Evolutionary conservation across 768 basidiomycete genomes (phyloP).

Genomic region (Pleurotus citrinopileatus): DNA sequence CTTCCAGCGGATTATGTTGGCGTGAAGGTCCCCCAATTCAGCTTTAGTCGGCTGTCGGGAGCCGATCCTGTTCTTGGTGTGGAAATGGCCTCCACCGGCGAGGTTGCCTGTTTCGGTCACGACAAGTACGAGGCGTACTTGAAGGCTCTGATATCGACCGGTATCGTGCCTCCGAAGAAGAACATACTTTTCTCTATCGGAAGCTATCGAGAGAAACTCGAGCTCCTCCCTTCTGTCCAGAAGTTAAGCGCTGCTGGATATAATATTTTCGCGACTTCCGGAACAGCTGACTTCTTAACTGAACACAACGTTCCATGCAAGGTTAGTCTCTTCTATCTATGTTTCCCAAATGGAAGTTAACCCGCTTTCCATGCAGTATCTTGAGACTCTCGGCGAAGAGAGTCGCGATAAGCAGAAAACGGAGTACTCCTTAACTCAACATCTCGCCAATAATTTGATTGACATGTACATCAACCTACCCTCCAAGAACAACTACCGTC

Average conservation of each 20-base stretch:
- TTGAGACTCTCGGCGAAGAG: conserved; percentile 81
- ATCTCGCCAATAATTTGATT: conserved; percentile 94
- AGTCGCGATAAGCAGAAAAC: conserved; percentile 83
- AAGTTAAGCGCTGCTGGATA: conserved; percentile 92
- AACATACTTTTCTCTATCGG: conserved; percentile 97
- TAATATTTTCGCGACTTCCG: conserved; percentile 95
- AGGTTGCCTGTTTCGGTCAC: conserved; percentile 96
- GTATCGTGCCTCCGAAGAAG: conserved; percentile 93
- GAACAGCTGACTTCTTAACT: conserved; percentile 95
- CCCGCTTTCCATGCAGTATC: conserved; percentile 51
- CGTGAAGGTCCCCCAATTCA: conserved; percentile 99
- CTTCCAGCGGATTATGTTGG: conserved; percentile 94
- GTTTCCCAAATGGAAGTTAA: neutral
- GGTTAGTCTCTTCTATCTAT: conserved; percentile 35
- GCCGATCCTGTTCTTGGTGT: conserved; percentile 98
- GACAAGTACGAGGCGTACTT: conserved; percentile 99
- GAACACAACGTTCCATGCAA: conserved; percentile 98
- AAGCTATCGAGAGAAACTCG: conserved; percentile 95
- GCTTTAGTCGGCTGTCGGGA: conserved; percentile 92
- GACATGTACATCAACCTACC: conserved; percentile 99
- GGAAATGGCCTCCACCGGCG: conserved; percentile 99
- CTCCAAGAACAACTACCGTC: conserved; percentile 95
- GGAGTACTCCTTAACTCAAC: conserved; percentile 96
- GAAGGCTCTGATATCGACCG: conserved; percentile 95
- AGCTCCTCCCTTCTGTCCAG: conserved; percentile 92